These are phyloP conservation scores for Leptographium flavum DNA, from an alignment of 2,329 filamentous ascomycete genomes.

Conservation along the genomic window DNA sequence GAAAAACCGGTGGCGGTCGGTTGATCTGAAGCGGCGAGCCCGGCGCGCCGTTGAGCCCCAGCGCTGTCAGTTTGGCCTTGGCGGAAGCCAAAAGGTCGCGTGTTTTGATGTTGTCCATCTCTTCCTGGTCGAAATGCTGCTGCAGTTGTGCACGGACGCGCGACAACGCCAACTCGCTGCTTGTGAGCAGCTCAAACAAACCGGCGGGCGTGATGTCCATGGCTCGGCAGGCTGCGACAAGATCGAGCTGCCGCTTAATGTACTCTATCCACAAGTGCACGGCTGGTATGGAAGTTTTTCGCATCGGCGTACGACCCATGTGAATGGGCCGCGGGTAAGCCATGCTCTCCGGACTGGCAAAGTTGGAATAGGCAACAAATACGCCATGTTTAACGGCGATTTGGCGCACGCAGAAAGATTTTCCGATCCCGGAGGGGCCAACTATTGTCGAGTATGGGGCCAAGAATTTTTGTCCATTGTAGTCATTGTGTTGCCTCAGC, in stretches of 20 bases:
- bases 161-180: background rate
- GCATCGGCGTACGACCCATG: background rate
- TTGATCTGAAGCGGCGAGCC: too few species aligned
- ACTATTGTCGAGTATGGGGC: constrained; percentile 2
- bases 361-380: constrained; percentile 1
- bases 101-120: background rate
- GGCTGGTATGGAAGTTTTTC: background rate
- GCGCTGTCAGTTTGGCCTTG: background rate
- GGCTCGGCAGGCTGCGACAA: background rate
- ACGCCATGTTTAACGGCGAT: background rate
- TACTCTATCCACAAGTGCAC: background rate
- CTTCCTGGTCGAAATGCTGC: background rate
- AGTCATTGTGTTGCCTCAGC: too few species aligned
- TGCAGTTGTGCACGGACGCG: background rate
- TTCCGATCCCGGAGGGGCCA: constrained; percentile 1
- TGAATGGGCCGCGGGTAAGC: background rate
- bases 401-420: background rate
- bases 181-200: background rate
- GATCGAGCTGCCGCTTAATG: background rate
- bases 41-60: background rate
- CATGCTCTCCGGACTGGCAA: background rate
- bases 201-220: background rate
- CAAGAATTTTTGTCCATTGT: too few species aligned
- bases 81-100: too few species aligned
- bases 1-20: background rate